A percentile compares a stretch with the other conserved stretches of the same genome.
These are phyloP conservation scores for Cercospora nicotianae DNA, from an alignment of 2,329 filamentous ascomycete genomes.

Conservation along the genomic window DNA sequence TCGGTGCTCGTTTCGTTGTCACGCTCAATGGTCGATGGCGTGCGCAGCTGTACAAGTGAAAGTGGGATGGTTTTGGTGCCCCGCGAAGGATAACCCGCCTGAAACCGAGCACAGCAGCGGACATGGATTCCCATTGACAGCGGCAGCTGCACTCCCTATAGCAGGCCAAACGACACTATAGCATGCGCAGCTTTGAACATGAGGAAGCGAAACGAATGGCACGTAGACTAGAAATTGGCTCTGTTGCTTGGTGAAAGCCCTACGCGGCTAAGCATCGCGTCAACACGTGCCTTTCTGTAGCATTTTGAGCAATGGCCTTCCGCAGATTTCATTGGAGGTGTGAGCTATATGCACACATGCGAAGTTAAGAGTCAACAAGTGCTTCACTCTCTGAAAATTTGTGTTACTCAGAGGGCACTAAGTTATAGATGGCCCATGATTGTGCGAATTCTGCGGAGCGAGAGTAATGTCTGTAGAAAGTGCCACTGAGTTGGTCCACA, in stretches of 20 bases:
- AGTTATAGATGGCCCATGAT: not conserved
- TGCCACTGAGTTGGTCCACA: not conserved
- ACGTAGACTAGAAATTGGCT: not conserved
- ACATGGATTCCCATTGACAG: not conserved
- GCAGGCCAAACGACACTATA: not conserved
- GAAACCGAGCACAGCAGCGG: not conserved
- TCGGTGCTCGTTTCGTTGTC: not conserved
- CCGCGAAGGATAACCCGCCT: not conserved
- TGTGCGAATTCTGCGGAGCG: not conserved
- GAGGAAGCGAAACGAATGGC: not conserved
- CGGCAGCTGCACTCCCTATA: not conserved
- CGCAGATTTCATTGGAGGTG: not conserved
- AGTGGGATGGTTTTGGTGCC: slow-evolving; percentile 1
- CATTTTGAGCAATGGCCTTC: not conserved
- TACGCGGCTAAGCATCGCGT: not conserved
- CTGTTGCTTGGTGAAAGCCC: not conserved
- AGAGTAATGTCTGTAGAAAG: too few relatives aligned
- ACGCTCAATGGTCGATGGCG: not conserved
- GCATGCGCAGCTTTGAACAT: not conserved
- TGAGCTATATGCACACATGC: not conserved
- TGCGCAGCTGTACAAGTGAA: not conserved
- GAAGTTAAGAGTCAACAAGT: not conserved
- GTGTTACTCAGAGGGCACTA: not conserved
- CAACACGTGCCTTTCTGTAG: not conserved
- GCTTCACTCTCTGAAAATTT: not conserved